A percentile compares a stretch with the other conserved stretches of the same genome.
Conservation (phyloP, 306 rosid genomes). For the Nissolia schottii region DNA sequence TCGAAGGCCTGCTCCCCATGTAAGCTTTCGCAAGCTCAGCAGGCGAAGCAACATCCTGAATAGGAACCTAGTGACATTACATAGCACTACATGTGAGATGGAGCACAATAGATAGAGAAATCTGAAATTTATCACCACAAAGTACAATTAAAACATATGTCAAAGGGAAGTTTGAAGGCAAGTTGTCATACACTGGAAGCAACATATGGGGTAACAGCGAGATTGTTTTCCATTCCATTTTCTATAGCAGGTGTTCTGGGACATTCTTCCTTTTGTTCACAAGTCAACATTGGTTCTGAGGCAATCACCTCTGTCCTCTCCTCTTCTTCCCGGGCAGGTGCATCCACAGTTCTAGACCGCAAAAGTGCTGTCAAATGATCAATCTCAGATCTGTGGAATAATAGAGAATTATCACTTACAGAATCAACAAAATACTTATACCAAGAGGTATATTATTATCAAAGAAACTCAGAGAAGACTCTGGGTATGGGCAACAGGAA, state of each 20-base stretch:
- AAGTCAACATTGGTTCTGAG: constrained; percentile 31
- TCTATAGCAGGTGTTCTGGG: constrained; percentile 29
- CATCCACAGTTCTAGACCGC: constrained; percentile 63
- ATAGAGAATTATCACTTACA: constrained; percentile 12
- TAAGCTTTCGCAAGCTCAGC: constrained; percentile 86
- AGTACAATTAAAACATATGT: background rate
- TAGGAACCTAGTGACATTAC: constrained; percentile 57
- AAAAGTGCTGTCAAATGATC: constrained; percentile 79
- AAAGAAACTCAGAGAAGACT: background rate
- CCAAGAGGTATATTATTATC: background rate
- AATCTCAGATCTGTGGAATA: constrained; percentile 70
- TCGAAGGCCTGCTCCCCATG: constrained; percentile 81
- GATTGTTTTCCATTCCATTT: constrained; percentile 37
- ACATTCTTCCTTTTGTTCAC: constrained; percentile 36
- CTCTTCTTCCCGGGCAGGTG: constrained; percentile 42
- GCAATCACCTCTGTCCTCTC: constrained; percentile 38
- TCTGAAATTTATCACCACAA: constrained; percentile 6
- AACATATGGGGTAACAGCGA: constrained; percentile 40
- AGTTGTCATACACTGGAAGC: constrained; percentile 48
- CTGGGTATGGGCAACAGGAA: background rate
- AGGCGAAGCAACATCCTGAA: constrained; percentile 79
- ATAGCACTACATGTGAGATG: constrained; percentile 27
- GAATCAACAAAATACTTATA: background rate
- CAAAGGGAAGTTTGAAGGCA: background rate
- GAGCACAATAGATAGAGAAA: background rate